Evolutionary conservation across 176 grass and related monocot genomes (phyloP).

Genomic region (Oryza nivara): DNA sequence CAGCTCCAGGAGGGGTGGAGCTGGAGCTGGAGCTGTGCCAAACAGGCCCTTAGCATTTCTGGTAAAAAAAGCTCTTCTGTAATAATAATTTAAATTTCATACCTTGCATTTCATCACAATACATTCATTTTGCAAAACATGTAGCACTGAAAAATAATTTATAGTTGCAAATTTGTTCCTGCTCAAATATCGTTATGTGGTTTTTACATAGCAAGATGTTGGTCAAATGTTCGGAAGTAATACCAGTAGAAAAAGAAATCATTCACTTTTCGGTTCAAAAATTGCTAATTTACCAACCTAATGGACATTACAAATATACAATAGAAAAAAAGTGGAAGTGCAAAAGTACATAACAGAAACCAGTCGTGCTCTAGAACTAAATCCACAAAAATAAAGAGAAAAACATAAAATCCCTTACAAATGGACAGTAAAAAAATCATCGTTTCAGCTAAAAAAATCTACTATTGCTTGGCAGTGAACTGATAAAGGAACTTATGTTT

Average conservation of each 20-base stretch:
- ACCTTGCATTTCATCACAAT: slow-evolving; percentile 17
- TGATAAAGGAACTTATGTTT: not conserved
- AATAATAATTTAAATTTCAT: slow-evolving; percentile 3
- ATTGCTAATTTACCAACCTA: slow-evolving; percentile 25
- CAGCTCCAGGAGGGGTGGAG: too few species aligned
- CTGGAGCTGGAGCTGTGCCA: too few species aligned
- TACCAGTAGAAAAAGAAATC: slow-evolving; percentile 3
- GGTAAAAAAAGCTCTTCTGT: not conserved
- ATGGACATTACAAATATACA: not conserved
- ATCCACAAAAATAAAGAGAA: not conserved
- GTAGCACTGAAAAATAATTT: not conserved
- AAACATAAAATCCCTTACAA: not conserved
- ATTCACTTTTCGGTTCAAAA: not conserved
- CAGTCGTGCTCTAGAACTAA: not conserved
- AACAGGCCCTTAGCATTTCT: too few species aligned
- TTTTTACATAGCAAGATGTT: not conserved
- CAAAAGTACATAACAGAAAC: not conserved
- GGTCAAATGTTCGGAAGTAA: not conserved
- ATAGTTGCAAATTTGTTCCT: not conserved
- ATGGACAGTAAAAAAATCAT: not conserved
- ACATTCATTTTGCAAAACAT: not conserved
- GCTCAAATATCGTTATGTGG: not conserved
- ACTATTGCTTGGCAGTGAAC: slow-evolving; percentile 9
- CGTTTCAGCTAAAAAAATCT: not conserved
- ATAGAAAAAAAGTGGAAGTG: not conserved